phyloP scores from a whole-genome alignment of 1,284 basidiomycete genomes.

The Omphalotus olearius region DNA sequence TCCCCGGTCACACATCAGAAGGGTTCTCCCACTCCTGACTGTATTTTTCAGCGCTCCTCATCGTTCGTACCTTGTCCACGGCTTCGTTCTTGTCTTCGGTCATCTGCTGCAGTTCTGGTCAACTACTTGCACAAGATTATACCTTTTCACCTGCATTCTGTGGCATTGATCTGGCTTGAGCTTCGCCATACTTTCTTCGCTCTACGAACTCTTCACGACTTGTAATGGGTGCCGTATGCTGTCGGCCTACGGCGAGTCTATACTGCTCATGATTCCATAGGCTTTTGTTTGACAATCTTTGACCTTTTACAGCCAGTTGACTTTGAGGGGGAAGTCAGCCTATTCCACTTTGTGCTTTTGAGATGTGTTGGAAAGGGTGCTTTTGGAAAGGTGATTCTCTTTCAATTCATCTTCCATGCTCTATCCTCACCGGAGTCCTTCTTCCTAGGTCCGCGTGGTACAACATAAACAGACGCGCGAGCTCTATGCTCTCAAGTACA shows the following conservation, averaged over 20 bases:
- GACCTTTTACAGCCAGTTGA: conserved; percentile 76
- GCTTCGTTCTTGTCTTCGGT: background rate
- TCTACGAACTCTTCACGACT: conserved; percentile 2
- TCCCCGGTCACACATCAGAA: too few relatives aligned
- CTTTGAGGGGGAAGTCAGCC: conserved; percentile 95
- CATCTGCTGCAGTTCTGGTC: conserved; percentile 9
- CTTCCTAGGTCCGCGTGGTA: conserved; percentile 85
- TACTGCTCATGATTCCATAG: background rate
- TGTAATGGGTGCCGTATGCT: conserved; percentile 81
- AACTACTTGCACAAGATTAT: conserved; percentile 1
- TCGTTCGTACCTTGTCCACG: background rate
- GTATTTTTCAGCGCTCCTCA: too few relatives aligned
- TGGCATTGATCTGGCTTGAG: background rate
- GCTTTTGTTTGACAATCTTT: background rate
- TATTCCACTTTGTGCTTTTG: conserved; percentile 95
- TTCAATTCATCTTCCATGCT: conserved; percentile 7
- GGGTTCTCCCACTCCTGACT: too few relatives aligned
- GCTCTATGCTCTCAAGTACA: conserved; percentile 97
- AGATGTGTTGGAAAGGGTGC: conserved; percentile 97
- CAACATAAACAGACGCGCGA: conserved; percentile 97
- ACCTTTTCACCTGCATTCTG: too few relatives aligned
- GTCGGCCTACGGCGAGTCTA: conserved; percentile 65
- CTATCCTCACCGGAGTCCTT: conserved; percentile 8
- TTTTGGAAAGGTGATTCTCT: conserved; percentile 82
- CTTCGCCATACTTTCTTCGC: conserved; percentile 1